Conservation (phyloP, 768 basidiomycete species). For the Rhodotorula paludigena region DNA sequence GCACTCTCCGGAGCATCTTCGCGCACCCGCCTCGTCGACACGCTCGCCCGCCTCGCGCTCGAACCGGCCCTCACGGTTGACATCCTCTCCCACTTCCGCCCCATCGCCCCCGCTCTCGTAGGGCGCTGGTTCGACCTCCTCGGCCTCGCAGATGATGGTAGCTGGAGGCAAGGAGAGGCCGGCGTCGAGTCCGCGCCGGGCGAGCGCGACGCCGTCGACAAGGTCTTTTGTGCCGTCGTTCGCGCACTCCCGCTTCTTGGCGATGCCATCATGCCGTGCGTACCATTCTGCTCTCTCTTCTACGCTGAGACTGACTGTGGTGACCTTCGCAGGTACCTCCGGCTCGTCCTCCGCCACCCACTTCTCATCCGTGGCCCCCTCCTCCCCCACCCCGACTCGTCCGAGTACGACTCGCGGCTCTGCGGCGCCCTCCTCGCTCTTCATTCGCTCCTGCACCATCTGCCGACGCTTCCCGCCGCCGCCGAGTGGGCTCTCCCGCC, state of each 20-base stretch:
- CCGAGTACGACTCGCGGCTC: slow-evolving; percentile 13
- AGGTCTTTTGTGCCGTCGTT: slow-evolving; percentile 47
- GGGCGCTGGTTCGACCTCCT: slow-evolving; percentile 69
- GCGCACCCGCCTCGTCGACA: slow-evolving; percentile 50
- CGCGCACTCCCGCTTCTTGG: slow-evolving; percentile 38
- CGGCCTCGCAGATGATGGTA: slow-evolving; percentile 46
- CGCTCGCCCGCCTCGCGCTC: slow-evolving; percentile 60
- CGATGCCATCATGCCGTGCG: slow-evolving; percentile 48
- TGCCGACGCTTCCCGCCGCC: slow-evolving; percentile 35
- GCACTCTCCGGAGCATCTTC: neutral
- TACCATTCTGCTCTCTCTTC: neutral
- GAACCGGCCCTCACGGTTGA: slow-evolving; percentile 60
- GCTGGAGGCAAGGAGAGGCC: slow-evolving; percentile 17
- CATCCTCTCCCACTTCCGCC: slow-evolving; percentile 66
- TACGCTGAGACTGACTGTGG: slow-evolving; percentile 51
- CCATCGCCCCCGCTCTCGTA: slow-evolving; percentile 71
- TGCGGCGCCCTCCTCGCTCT: slow-evolving; percentile 29
- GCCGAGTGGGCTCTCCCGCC: slow-evolving; percentile 34
- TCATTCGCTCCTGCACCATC: slow-evolving; percentile 17
- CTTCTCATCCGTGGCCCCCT: slow-evolving; percentile 52
- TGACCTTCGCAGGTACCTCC: slow-evolving; percentile 49
- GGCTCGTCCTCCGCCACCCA: slow-evolving; percentile 42
- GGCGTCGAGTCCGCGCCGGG: slow-evolving; percentile 39
- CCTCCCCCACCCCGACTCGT: slow-evolving; percentile 41
- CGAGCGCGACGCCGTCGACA: slow-evolving; percentile 46